These are phyloP conservation scores for Lasiosphaeriaceae sp. DNA, from an alignment of 495 filamentous ascomycete species.

Conservation along the genomic window DNA sequence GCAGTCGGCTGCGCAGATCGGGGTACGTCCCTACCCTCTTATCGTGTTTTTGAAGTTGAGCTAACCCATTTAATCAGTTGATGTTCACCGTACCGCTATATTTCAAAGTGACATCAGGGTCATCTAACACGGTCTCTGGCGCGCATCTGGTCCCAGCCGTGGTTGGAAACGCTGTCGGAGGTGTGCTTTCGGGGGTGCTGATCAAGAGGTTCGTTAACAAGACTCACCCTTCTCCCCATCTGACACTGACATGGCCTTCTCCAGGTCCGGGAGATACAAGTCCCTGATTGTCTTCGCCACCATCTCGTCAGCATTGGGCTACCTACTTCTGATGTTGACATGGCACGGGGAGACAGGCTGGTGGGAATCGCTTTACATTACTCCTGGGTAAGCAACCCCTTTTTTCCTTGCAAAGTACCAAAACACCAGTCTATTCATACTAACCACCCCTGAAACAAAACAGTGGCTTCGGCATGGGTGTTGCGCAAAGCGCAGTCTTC, in stretches of 20 bases:
- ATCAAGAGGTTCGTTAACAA: constrained; percentile 40
- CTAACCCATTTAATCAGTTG: constrained; percentile 34
- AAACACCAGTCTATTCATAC: no score
- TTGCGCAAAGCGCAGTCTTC: constrained; percentile 51
- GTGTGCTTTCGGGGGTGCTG: constrained; percentile 52
- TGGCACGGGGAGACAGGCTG: constrained; percentile 62
- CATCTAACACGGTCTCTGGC: constrained; percentile 55
- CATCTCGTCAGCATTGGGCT: constrained; percentile 45
- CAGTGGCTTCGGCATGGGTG: constrained; percentile 51
- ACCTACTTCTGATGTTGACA: constrained; percentile 51
- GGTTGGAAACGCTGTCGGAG: constrained; percentile 61
- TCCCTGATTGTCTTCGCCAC: constrained; percentile 48
- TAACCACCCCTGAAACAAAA: constrained; percentile 14
- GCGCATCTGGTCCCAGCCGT: constrained; percentile 62
- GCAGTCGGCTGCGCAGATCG: constrained; percentile 56
- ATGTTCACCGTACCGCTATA: constrained; percentile 64
- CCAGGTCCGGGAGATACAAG: constrained; percentile 59
- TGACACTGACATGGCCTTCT: neutral
- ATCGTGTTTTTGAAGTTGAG: no score
- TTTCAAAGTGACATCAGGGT: constrained; percentile 59
- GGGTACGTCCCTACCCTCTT: constrained; percentile 35
- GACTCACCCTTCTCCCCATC: neutral
- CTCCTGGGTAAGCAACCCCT: constrained; percentile 41
- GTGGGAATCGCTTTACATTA: constrained; percentile 60
- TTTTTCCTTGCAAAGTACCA: no score